phyloP scores from a whole-genome alignment of 306 rosid genomes.

The Rosa multiflora region DNA sequence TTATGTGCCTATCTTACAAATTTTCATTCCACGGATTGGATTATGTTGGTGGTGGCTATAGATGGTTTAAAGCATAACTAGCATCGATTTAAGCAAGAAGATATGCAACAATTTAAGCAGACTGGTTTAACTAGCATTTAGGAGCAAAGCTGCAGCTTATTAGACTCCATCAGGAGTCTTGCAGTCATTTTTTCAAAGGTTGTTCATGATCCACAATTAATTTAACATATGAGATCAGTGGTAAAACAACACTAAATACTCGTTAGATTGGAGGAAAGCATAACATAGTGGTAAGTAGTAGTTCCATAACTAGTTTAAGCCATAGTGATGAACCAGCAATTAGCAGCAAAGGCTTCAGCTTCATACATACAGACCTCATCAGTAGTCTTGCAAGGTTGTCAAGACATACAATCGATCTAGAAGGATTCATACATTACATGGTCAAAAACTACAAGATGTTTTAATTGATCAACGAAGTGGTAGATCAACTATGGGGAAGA shows the following conservation, averaged over 20 bases:
- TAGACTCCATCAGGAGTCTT: not conserved
- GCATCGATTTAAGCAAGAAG: too few species aligned
- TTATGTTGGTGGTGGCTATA: not conserved
- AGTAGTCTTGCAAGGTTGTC: not conserved
- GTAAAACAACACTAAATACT: not conserved
- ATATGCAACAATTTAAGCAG: not conserved
- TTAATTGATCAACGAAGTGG: not conserved
- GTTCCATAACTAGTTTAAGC: not conserved
- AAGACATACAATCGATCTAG: not conserved
- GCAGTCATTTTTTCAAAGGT: not conserved
- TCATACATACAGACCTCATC: not conserved
- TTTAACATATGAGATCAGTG: not conserved
- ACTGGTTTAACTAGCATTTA: not conserved
- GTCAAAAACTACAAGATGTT: not conserved
- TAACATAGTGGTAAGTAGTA: not conserved
- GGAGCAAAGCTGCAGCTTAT: not conserved
- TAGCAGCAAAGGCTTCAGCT: not conserved
- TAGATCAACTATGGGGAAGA: constrained; percentile 41
- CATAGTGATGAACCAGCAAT: not conserved
- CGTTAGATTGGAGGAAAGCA: not conserved
- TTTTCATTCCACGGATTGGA: not conserved
- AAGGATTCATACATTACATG: not conserved
- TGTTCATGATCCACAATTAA: not conserved
- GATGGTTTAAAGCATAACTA: not conserved
- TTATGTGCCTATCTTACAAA: not conserved